Percentiles rank a stretch among this genome's conserved stretches.
These are phyloP conservation scores for Botryotinia globosa DNA, from an alignment of 2,329 filamentous ascomycete genomes.

Conservation along the genomic window DNA sequence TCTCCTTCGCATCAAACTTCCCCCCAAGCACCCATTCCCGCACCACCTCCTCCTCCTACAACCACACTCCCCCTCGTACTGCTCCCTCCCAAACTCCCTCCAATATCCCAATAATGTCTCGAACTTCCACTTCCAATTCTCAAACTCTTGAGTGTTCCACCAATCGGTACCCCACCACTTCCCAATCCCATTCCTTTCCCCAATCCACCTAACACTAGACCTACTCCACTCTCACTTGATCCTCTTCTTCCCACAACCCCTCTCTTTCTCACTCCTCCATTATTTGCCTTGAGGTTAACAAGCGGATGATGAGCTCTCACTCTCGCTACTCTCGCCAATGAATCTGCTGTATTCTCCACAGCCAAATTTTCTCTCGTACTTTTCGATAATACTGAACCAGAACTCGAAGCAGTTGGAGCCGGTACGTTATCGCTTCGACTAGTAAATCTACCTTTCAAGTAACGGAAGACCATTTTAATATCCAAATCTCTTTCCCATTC, in stretches of 20 bases:
- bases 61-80: slow-evolving; percentile 73
- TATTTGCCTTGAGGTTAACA: slow-evolving; percentile 48
- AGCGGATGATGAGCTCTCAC: slow-evolving; percentile 89
- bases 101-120: slow-evolving; percentile 90
- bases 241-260: slow-evolving; percentile 49
- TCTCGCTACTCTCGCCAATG: slow-evolving; percentile 73
- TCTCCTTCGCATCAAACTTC: neutral
- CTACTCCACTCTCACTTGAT: slow-evolving; percentile 85
- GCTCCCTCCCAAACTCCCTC: slow-evolving; percentile 52
- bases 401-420: neutral
- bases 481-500: slow-evolving; percentile 92
- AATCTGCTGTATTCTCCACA: slow-evolving; percentile 56
- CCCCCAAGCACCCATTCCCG: slow-evolving; percentile 6
- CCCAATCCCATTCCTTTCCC: slow-evolving; percentile 41
- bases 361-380: slow-evolving; percentile 47
- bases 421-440: slow-evolving; percentile 9
- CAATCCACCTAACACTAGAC: slow-evolving; percentile 52
- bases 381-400: slow-evolving; percentile 17
- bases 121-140: slow-evolving; percentile 58
- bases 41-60: slow-evolving; percentile 55
- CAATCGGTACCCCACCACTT: neutral
- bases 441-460: slow-evolving; percentile 73
- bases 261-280: slow-evolving; percentile 47
- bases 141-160: slow-evolving; percentile 11
- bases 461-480: slow-evolving; percentile 86